Evolutionary conservation across 1,139 yeast genomes (phyloP).

Genomic region (Geotrichum reessii): DNA sequence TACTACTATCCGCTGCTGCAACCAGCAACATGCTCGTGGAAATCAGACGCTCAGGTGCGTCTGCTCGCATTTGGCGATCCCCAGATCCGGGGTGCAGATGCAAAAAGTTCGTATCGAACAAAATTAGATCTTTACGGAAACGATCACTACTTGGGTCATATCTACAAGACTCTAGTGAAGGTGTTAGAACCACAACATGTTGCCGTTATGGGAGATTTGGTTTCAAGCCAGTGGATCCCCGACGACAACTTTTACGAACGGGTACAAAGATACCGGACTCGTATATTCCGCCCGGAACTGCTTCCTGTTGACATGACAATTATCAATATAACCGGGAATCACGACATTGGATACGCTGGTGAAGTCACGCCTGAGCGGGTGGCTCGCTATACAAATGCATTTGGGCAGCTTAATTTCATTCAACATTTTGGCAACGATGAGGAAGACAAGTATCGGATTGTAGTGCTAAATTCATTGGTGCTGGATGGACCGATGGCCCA

Average conservation of each 20-base stretch:
- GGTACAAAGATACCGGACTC: conserved; percentile 57
- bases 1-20: conserved; percentile 56
- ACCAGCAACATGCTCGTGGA: conserved; percentile 30
- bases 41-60: conserved; percentile 24
- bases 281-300: conserved; percentile 27
- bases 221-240: conserved; percentile 93
- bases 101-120: conserved; percentile 63
- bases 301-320: conserved; percentile 44
- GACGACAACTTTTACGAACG: conserved; percentile 81
- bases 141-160: conserved; percentile 81
- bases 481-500: conserved; percentile 89
- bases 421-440: conserved; percentile 44
- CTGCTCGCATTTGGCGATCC: conserved; percentile 87
- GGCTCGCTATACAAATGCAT: conserved; percentile 64
- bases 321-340: conserved; percentile 87
- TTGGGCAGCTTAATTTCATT: conserved; percentile 81
- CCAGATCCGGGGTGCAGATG: conserved; percentile 85
- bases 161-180: conserved; percentile 57
- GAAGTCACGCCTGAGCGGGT: conserved; percentile 91
- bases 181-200: conserved; percentile 71
- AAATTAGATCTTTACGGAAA: conserved; percentile 81
- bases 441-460: conserved; percentile 71
- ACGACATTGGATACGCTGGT: conserved; percentile 92
- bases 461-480: conserved; percentile 75
- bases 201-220: conserved; percentile 85